Percentiles rank a stretch among this genome's conserved stretches.
Conservation (phyloP, 179 eudicot genomes). For the Silene vulgaris region DNA sequence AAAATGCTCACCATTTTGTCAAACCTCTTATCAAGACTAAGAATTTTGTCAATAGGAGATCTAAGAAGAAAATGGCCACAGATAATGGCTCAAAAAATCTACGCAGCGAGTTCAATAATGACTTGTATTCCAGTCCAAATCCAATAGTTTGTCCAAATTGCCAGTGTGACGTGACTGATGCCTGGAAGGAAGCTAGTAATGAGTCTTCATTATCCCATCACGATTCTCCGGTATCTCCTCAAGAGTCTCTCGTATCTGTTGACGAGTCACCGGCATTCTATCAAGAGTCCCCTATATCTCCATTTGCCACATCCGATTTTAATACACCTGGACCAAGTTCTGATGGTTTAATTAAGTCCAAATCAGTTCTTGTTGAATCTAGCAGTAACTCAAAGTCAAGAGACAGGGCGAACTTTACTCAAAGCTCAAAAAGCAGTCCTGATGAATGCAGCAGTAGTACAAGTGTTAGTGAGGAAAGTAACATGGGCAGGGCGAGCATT, state of each 20-base stretch:
- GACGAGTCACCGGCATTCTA: conserved; percentile 22
- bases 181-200: conserved; percentile 35
- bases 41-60: conserved; percentile 52
- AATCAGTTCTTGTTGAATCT: conserved; percentile 24
- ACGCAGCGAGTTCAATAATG: conserved; percentile 34
- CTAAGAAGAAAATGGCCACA: conserved; percentile 40
- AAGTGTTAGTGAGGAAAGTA: conserved; percentile 44
- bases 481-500: conserved; percentile 42
- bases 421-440: conserved; percentile 43
- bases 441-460: conserved; percentile 46
- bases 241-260: conserved; percentile 27
- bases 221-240: conserved; percentile 29
- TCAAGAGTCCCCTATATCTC: conserved; percentile 34
- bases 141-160: conserved; percentile 75
- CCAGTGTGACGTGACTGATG: conserved; percentile 58
- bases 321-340: conserved; percentile 29
- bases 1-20: conserved; percentile 44
- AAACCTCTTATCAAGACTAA: conserved; percentile 62
- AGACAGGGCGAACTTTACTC: conserved; percentile 36
- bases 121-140: conserved; percentile 37
- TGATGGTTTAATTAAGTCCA: conserved; percentile 22
- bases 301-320: conserved; percentile 31
- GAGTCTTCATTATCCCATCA: conserved; percentile 31
- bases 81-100: conserved; percentile 31
- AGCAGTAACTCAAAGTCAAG: conserved; percentile 29